Percentiles rank a stretch among this genome's conserved stretches.
Conservation (phyloP, 2,329 filamentous ascomycete genomes). For the Rhexocercosporidium sp. region DNA sequence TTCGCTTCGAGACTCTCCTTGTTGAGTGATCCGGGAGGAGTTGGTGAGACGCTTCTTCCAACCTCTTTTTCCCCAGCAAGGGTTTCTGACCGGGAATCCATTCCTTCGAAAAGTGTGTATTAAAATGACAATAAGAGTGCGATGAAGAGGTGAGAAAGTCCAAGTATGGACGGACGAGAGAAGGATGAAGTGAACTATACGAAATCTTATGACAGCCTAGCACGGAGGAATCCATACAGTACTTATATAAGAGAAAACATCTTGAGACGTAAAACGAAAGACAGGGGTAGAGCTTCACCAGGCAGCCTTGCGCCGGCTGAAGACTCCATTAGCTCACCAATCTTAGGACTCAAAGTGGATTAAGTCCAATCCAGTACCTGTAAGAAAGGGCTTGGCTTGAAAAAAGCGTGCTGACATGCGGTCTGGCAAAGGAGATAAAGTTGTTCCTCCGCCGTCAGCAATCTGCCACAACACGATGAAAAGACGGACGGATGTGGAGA, state of each 20-base stretch:
- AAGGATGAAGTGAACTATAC: neutral
- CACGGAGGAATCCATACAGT: neutral
- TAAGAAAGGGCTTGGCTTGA: neutral
- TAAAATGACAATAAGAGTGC: neutral
- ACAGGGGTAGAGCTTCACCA: neutral
- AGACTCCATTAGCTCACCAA: neutral
- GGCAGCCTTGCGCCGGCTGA: slow-evolving; percentile 1
- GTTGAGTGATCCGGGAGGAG: slow-evolving; percentile 26
- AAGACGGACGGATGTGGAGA: slow-evolving; percentile 1
- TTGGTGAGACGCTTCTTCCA: slow-evolving; percentile 27
- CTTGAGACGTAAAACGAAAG: neutral
- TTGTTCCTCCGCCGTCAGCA: slow-evolving; percentile 16
- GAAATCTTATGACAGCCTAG: neutral
- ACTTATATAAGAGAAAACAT: slow-evolving; percentile 2
- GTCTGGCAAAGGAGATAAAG: slow-evolving; percentile 9
- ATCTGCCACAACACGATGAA: slow-evolving; percentile 6
- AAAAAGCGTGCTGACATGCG: neutral
- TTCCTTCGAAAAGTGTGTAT: neutral
- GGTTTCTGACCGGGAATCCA: slow-evolving; percentile 34
- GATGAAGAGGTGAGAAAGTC: neutral
- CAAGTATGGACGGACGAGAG: neutral
- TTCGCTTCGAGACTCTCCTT: slow-evolving; percentile 21
- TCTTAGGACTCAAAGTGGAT: neutral
- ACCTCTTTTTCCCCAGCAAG: slow-evolving; percentile 31
- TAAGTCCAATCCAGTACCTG: neutral